Conservation (phyloP, 768 basidiomycete species). For the Lentinula sp. region DNA sequence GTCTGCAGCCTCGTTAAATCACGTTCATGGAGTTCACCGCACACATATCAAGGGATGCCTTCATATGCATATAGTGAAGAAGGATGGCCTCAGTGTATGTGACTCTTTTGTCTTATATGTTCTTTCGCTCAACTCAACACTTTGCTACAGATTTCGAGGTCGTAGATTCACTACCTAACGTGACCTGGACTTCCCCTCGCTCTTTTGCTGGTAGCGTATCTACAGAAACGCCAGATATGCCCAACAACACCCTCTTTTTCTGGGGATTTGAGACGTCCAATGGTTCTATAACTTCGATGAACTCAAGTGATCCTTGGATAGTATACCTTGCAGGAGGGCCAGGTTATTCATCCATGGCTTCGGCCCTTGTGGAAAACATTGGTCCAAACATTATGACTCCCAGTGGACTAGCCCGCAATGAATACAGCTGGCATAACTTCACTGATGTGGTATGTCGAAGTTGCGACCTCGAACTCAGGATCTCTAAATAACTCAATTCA, state of each 20-base stretch:
- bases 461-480: not conserved
- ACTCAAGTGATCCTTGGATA: conserved; percentile 50
- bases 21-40: not conserved
- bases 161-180: conserved; percentile 25
- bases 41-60: not conserved
- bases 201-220: conserved; percentile 31
- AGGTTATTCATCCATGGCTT: conserved; percentile 13
- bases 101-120: not conserved
- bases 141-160: conserved; percentile 25
- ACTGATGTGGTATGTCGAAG: conserved; percentile 10
- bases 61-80: not conserved
- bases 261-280: conserved; percentile 30
- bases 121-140: not conserved
- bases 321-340: conserved; percentile 75
- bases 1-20: not conserved
- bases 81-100: not conserved
- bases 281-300: conserved; percentile 31
- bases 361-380: not conserved
- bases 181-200: conserved; percentile 22
- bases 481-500: conserved; percentile 1
- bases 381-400: not conserved
- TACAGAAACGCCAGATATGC: conserved; percentile 22
- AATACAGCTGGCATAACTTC: conserved; percentile 11
- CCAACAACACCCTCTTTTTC: conserved; percentile 33
- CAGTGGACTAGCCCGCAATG: not conserved